phyloP scores from a whole-genome alignment of 805 yeast genomes.

The Myxozyma mucilagina region DNA sequence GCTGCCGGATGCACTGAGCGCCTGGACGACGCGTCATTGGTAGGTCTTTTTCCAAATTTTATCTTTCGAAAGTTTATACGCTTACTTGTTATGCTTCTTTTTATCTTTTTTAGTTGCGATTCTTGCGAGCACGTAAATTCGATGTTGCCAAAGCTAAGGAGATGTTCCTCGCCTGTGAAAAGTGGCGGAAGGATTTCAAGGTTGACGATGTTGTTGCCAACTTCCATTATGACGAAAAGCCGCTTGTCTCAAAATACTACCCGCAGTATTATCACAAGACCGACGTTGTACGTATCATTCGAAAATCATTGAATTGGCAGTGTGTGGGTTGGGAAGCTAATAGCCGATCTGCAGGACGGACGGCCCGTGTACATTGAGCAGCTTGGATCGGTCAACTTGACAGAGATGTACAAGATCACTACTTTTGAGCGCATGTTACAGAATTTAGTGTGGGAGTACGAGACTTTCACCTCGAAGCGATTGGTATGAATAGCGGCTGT shows the following conservation, averaged over 20 bases:
- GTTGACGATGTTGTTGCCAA: conserved; percentile 82
- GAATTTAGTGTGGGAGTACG: conserved; percentile 97
- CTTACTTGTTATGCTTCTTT: neutral
- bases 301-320: neutral
- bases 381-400: conserved; percentile 84
- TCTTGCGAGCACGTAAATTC: conserved; percentile 93
- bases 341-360: conserved; percentile 59
- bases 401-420: conserved; percentile 90
- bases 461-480: conserved; percentile 78
- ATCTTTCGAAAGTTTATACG: neutral
- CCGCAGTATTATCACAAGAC: conserved; percentile 98
- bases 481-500: conserved; percentile 40
- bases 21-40: conserved; percentile 60
- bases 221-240: conserved; percentile 91
- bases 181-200: conserved; percentile 85
- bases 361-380: conserved; percentile 95
- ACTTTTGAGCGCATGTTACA: conserved; percentile 94
- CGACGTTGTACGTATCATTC: conserved; percentile 50
- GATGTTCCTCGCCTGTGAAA: conserved; percentile 86
- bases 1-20: conserved; percentile 72
- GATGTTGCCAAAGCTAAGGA: conserved; percentile 74
- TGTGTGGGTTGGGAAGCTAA: neutral
- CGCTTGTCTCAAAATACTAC: conserved; percentile 58
- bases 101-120: conserved; percentile 51
- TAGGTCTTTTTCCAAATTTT: conserved; percentile 6